Evolutionary conservation across 2,329 filamentous ascomycete genomes (phyloP).

Genomic region (Pseudocercospora crystallina): DNA sequence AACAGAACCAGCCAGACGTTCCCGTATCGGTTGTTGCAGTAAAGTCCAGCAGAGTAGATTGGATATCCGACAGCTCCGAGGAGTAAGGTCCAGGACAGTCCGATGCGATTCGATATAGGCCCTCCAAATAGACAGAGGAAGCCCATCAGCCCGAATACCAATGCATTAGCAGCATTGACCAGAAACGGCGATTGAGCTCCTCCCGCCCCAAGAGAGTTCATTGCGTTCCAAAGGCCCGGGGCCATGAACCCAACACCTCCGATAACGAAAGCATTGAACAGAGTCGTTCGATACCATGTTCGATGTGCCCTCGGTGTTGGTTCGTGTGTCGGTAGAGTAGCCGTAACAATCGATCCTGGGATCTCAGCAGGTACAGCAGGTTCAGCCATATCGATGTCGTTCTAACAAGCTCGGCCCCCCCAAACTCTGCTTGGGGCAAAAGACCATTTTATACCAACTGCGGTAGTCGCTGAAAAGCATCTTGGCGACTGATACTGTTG

Average conservation of each 20-base stretch:
- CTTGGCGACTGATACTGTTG: too few species aligned
- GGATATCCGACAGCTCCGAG: constrained; percentile 51
- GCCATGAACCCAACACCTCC: constrained; percentile 54
- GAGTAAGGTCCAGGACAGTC: constrained; percentile 47
- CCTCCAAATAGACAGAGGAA: constrained; percentile 51
- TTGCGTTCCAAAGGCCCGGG: constrained; percentile 57
- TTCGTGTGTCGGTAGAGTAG: constrained; percentile 10
- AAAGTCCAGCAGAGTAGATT: constrained; percentile 50
- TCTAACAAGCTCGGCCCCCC: too few species aligned
- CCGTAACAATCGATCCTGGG: constrained; percentile 6
- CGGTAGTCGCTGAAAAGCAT: too few species aligned
- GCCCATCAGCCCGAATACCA: constrained; percentile 51
- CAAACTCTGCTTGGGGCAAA: too few species aligned
- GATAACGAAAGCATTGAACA: constrained; percentile 57
- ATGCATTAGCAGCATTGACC: constrained; percentile 54
- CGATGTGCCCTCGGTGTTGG: constrained; percentile 4
- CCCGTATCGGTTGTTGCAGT: constrained; percentile 52
- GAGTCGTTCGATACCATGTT: constrained; percentile 52
- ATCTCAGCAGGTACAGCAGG: constrained; percentile 5
- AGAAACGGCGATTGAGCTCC: constrained; percentile 54
- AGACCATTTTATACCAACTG: too few species aligned
- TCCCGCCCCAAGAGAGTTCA: constrained; percentile 55
- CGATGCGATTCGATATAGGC: constrained; percentile 52
- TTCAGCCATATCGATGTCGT: constrained; percentile 4
- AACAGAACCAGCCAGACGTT: constrained; percentile 55